Evolutionary conservation across 352 stramenopile genomes (phyloP).

Genomic region (Pythium volutum): DNA sequence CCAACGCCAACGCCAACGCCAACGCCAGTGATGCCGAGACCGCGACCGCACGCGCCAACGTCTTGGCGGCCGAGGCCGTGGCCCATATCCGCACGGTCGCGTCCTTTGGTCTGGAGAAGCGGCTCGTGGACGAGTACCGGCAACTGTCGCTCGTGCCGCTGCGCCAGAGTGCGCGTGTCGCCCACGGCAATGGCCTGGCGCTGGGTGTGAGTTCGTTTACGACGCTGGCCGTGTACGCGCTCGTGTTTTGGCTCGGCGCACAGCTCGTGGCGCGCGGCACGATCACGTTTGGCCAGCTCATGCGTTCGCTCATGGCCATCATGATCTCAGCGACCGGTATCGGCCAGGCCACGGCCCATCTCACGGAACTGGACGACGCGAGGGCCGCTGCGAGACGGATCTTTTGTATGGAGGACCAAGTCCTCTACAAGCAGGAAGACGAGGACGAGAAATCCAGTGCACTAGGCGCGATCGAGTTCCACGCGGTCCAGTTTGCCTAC

Average conservation of each 20-base stretch:
- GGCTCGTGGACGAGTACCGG: constrained; percentile 18
- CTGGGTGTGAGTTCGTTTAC: constrained; percentile 29
- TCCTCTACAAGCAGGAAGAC: not conserved
- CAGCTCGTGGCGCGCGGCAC: constrained; percentile 33
- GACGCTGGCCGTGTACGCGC: constrained; percentile 23
- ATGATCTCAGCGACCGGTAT: constrained; percentile 40
- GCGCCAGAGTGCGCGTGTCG: not conserved
- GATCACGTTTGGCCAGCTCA: constrained; percentile 38
- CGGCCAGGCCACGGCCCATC: constrained; percentile 26
- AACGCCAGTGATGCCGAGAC: not conserved
- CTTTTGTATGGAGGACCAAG: constrained; percentile 32
- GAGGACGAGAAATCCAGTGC: not conserved
- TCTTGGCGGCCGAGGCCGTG: constrained; percentile 24
- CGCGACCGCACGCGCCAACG: constrained; percentile 11
- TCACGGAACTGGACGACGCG: constrained; percentile 67
- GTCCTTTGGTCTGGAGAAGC: constrained; percentile 36
- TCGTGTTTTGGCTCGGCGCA: constrained; percentile 29
- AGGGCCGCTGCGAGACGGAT: constrained; percentile 47
- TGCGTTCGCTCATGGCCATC: constrained; percentile 40
- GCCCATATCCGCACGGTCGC: constrained; percentile 47
- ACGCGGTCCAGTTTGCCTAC: constrained; percentile 76
- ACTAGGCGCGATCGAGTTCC: constrained; percentile 46
- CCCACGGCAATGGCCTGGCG: constrained; percentile 17
- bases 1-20: not conserved
- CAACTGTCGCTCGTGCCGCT: constrained; percentile 19